Percentiles rank a stretch among this genome's conserved stretches.
These are phyloP conservation scores for Apophysomyces ossiformis DNA, from an alignment of 371 early-diverging fungal genomes.

Conservation along the genomic window DNA sequence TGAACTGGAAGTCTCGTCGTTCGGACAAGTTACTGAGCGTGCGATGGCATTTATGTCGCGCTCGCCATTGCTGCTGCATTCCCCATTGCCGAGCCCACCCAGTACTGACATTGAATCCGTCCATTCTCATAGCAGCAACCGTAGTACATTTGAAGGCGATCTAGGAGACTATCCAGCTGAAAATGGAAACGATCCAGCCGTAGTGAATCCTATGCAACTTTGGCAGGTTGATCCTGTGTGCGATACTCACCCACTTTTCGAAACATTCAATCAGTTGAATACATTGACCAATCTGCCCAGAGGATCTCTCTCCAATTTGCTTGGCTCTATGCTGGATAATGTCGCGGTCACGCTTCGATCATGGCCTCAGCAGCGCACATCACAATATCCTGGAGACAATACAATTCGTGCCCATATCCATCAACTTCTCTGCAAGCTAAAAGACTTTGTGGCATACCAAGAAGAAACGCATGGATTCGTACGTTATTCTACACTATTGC, in stretches of 20 bases:
- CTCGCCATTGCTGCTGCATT: background rate
- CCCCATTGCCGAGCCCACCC: background rate
- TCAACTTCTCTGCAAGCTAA: background rate
- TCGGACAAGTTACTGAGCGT: background rate
- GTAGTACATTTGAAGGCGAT: background rate
- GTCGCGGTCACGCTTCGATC: background rate
- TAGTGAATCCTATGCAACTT: background rate
- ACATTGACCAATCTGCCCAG: background rate
- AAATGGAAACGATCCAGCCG: background rate
- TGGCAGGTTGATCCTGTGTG: background rate
- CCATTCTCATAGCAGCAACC: background rate
- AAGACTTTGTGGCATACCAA: background rate
- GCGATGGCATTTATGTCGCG: background rate
- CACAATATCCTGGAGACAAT: background rate
- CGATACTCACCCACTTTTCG: background rate
- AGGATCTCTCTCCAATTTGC: background rate
- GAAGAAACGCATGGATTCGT: background rate
- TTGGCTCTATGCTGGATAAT: background rate
- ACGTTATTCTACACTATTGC: background rate
- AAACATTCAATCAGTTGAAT: background rate
- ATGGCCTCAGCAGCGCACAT: background rate
- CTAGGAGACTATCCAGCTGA: background rate
- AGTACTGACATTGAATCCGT: slow-evolving; percentile 4
- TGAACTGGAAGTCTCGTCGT: background rate
- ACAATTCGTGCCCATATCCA: background rate